Base-by-base conservation (phyloP, 106 monocot genomes). In the Dactylorhiza incarnata region DNA sequence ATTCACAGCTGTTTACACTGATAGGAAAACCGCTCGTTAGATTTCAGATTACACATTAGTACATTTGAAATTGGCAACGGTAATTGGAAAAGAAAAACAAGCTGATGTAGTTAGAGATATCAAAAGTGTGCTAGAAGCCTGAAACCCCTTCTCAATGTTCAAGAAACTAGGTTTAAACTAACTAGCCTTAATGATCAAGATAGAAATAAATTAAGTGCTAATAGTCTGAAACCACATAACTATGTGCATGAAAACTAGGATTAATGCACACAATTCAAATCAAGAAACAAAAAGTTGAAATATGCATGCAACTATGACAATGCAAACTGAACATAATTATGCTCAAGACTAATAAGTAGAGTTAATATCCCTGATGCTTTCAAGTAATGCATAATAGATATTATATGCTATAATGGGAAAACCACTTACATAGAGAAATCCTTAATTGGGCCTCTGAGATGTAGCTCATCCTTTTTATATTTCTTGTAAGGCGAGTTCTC, bases 381-480 rank as follows among this genome's bases (percentile, higher is more conserved):
- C 43, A 44, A 68, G 22, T 68, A 54, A 54, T 0, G n/a, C 54
- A 3, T 52, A 12, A 52, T 9, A 52, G 3, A 54, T 14, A 11
- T 29, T 29, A 29, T 29, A 29, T 29, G 29, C 29, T 29, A n/a
- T 17, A 6, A 59, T 59, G 37, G 17, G 14, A 74, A 29, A 49
- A 47, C 17, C 48, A 86, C 94, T 94, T 86, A 99, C 97, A 89
- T 87, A 12, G 51, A 47, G 74, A 74, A 86, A 49, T 99, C 87
- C 77, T 83, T 85, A 62, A 99, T 89, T 62, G 88, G 88, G 59
- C 86, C 91, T 85, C 83, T 91, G 16, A 91, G 80, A 48, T 86
- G 86, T 25, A 91, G 89, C 10, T 78, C 80, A 68, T 89, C 82
- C 77, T 94, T 99, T 67, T 88, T 91, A 89, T 87, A 99, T 77